Evolutionary conservation across 2,329 filamentous ascomycete species (phyloP).

Genomic region (Colletotrichum kahawae): DNA sequence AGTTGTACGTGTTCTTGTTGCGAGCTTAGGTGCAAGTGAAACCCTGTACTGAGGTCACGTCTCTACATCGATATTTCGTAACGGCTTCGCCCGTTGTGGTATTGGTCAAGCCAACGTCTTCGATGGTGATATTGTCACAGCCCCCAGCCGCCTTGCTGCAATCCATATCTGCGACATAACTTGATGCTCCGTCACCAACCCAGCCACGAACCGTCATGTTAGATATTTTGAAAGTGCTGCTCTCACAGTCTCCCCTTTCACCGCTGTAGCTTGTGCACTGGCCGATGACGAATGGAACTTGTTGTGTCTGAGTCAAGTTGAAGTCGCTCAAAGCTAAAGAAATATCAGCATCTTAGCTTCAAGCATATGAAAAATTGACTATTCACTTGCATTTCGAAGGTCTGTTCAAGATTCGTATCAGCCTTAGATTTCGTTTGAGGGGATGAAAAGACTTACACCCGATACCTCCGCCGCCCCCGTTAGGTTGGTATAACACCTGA

Average conservation of each 20-base stretch:
- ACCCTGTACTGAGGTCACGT: neutral
- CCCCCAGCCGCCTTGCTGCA: neutral
- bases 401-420: neutral
- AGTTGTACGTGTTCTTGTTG: neutral
- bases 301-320: neutral
- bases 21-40: neutral
- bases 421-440: rapidly evolving
- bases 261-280: neutral
- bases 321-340: neutral
- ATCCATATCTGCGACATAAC: neutral
- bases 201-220: neutral
- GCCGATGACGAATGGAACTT: neutral
- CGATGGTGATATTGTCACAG: neutral
- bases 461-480: neutral
- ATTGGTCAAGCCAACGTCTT: neutral
- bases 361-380: neutral
- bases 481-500: neutral
- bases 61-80: neutral
- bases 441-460: neutral
- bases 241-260: neutral
- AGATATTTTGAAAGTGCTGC: neutral
- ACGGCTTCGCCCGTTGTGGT: neutral
- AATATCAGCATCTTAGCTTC: neutral
- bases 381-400: neutral
- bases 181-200: neutral